Evolutionary conservation across 768 basidiomycete genomes (phyloP).

Genomic region (Glaciozyma martinii): DNA sequence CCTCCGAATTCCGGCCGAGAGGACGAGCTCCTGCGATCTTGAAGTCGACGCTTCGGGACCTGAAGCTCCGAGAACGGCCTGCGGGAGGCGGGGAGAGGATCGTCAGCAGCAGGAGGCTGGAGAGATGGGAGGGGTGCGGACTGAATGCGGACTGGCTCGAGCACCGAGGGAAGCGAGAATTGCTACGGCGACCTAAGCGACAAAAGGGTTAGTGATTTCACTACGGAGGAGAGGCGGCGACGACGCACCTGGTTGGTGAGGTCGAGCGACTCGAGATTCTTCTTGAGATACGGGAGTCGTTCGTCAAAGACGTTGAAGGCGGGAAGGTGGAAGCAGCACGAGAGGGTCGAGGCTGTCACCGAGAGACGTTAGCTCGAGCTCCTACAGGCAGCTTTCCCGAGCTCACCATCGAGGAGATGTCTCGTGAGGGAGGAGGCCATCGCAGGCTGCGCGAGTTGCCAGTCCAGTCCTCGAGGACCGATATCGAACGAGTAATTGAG

Average conservation of each 20-base stretch:
- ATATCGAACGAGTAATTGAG: constrained; percentile 12
- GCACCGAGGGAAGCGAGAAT: constrained; percentile 29
- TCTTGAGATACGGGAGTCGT: constrained; percentile 8
- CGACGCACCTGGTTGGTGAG: not conserved
- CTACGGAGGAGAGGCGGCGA: too few species aligned
- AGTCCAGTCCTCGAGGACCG: constrained; percentile 14
- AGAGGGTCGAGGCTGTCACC: constrained; percentile 20
- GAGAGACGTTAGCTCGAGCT: not conserved
- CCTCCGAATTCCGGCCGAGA: constrained; percentile 16
- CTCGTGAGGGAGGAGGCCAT: constrained; percentile 21
- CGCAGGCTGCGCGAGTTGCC: constrained; percentile 22
- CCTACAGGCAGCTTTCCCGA: not conserved
- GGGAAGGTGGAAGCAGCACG: constrained; percentile 30
- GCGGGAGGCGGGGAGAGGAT: too few species aligned
- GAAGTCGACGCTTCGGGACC: constrained; percentile 26
- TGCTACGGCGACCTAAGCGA: constrained; percentile 14
- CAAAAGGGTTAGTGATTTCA: too few species aligned
- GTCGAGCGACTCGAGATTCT: constrained; percentile 17
- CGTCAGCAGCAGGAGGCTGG: too few species aligned
- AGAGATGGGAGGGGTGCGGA: not conserved
- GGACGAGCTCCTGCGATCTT: constrained; percentile 19
- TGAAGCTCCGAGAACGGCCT: constrained; percentile 18
- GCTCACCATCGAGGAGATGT: constrained; percentile 24
- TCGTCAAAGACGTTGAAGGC: constrained; percentile 22
- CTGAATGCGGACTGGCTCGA: constrained; percentile 25